Conservation (phyloP, 2,329 filamentous ascomycete genomes). For the Zymoseptoria ardabiliae region DNA sequence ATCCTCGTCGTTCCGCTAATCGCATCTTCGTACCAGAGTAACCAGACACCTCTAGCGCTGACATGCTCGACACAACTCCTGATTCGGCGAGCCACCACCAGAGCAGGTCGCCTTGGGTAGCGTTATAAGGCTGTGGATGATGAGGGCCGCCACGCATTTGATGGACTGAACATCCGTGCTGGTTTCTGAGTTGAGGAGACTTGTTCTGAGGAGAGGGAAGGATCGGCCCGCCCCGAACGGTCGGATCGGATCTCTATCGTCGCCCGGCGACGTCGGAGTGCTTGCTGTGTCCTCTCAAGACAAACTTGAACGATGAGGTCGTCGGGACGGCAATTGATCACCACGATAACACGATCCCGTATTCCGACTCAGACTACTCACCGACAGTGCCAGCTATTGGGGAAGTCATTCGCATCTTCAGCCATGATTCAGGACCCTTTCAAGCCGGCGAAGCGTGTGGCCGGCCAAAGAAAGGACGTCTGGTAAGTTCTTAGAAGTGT, state of each 20-base stretch:
- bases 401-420: conserved; percentile 16
- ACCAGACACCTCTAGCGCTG: not conserved
- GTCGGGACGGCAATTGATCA: not conserved
- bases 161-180: too few species aligned
- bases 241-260: too few species aligned
- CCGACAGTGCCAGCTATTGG: not conserved
- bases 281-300: not conserved
- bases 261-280: not conserved
- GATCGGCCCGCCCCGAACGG: too few species aligned
- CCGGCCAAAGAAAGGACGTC: conserved; percentile 51
- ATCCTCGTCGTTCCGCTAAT: too few species aligned
- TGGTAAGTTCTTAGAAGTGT: conserved; percentile 35
- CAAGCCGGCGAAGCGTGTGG: conserved; percentile 49
- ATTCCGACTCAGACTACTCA: not conserved
- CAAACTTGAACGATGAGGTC: not conserved
- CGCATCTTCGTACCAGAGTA: not conserved
- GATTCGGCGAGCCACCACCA: not conserved
- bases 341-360: not conserved
- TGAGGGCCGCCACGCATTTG: too few species aligned
- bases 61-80: not conserved
- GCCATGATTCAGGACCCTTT: conserved; percentile 32
- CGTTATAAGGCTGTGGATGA: too few species aligned
- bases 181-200: too few species aligned
- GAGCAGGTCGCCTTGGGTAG: not conserved
- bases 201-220: too few species aligned